Evolutionary conservation across 2,329 filamentous ascomycete genomes (phyloP).

Genomic region (Pestalotiopsis sp.): DNA sequence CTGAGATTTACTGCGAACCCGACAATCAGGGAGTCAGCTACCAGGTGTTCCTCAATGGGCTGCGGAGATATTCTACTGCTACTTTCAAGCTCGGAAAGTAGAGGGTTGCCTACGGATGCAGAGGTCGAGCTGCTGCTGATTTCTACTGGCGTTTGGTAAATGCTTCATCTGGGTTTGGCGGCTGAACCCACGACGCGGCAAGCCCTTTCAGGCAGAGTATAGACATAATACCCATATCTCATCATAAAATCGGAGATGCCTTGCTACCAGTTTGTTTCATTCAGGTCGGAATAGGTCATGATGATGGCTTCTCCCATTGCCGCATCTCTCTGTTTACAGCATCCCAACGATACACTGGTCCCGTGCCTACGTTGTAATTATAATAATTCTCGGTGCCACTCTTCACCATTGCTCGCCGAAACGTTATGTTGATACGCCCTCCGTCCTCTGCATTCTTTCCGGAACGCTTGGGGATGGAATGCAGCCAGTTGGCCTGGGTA

Average conservation of each 20-base stretch:
- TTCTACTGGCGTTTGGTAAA: not conserved
- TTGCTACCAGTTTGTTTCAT: not conserved
- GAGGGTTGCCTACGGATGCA: constrained; percentile 9
- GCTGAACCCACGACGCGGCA: not conserved
- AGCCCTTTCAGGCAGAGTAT: not conserved
- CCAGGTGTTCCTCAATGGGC: constrained; percentile 83
- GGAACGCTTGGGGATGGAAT: constrained; percentile 74
- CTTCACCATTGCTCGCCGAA: constrained; percentile 68
- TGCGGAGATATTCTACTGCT: constrained; percentile 82
- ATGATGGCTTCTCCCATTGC: constrained; percentile 29
- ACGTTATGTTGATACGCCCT: constrained; percentile 76
- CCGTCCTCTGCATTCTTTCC: constrained; percentile 63
- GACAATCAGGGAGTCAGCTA: constrained; percentile 87
- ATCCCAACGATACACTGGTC: constrained; percentile 70
- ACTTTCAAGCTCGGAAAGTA: constrained; percentile 82
- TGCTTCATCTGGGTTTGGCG: not conserved
- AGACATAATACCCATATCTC: constrained; percentile 4
- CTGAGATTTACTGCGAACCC: constrained; percentile 82
- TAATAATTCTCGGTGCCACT: constrained; percentile 82
- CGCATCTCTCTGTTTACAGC: constrained; percentile 49
- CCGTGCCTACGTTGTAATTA: constrained; percentile 76
- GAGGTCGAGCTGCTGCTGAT: not conserved
- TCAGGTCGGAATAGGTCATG: not conserved
- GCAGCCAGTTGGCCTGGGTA: constrained; percentile 77
- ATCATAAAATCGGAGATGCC: not conserved